Percentiles rank a stretch among this genome's conserved stretches.
Evolutionary conservation across 2,329 filamentous ascomycete genomes (phyloP).

Genomic region (Aureobasidium sp.): DNA sequence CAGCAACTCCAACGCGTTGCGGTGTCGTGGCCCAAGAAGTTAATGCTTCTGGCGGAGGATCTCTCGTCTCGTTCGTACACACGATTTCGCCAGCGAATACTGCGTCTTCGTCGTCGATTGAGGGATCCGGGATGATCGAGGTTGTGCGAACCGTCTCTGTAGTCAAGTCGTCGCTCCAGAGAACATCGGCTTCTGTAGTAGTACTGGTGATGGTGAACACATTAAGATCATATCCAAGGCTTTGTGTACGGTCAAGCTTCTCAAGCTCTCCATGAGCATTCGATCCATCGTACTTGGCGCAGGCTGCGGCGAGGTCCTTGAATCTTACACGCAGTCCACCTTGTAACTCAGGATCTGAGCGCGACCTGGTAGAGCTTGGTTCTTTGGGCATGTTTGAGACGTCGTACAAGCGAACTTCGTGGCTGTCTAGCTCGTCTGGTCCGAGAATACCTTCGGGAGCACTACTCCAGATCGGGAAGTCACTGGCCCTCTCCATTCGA

Average conservation of each 20-base stretch:
- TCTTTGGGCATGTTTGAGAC: slow-evolving; percentile 18
- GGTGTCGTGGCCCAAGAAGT: slow-evolving; percentile 33
- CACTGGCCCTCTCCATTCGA: background rate
- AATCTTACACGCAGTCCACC: slow-evolving; percentile 43
- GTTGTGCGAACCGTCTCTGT: slow-evolving; percentile 42
- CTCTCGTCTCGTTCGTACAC: slow-evolving; percentile 36
- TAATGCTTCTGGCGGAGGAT: background rate
- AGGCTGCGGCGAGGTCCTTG: slow-evolving; percentile 45
- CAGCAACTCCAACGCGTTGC: slow-evolving; percentile 49
- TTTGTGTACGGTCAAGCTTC: slow-evolving; percentile 40
- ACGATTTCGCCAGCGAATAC: slow-evolving; percentile 53
- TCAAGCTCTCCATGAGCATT: slow-evolving; percentile 35
- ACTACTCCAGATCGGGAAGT: background rate
- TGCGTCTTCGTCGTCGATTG: slow-evolving; percentile 49
- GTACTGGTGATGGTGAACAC: slow-evolving; percentile 47
- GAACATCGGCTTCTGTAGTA: slow-evolving; percentile 45
- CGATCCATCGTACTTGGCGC: slow-evolving; percentile 44
- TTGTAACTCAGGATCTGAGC: slow-evolving; percentile 27
- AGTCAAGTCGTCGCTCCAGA: slow-evolving; percentile 51
- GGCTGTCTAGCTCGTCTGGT: slow-evolving; percentile 36
- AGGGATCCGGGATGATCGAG: slow-evolving; percentile 43
- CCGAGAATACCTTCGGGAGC: slow-evolving; percentile 22
- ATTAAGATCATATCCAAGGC: slow-evolving; percentile 53
- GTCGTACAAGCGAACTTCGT: slow-evolving; percentile 39
- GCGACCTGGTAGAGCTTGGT: background rate